Evolutionary conservation across 1,284 basidiomycete species (phyloP), one percentile per base, ranked within the genome.

Genomic region (Leccinum fuscescens): DNA sequence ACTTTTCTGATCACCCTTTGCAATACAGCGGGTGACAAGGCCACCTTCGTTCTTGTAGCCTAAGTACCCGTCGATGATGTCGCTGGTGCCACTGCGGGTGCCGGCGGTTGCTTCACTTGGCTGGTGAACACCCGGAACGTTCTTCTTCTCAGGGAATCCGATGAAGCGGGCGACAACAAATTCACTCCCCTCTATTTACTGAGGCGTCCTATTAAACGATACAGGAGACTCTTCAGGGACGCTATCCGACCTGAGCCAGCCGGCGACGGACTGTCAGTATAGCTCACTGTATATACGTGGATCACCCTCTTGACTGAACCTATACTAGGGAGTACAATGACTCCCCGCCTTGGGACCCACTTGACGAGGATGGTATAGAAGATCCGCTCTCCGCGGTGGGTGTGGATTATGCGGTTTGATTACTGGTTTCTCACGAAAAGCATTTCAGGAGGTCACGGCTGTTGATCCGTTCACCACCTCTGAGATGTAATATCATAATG

Each of bases 161-260:
- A 63, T 11, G 24, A 62, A n/a, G 52, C 29, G 1, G 63, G 65
- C 15, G 54, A 54, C 0, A 60, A 58, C 14, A 11, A 29, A 2
- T 71, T 64, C 51, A 74, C 64, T 0, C 71, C 71, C 0, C 65
- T 74, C 6, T 69, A 49, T 33, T n/a, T 58, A 8, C 22, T 72
- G 55, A 69, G 35, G 20, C 70, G 62, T 12, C 67, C 59, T 14
- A 63, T 68, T 6, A 62, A 54, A n/a, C 64, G 61, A 20, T 22
- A 37, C n/a, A 54, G 58, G 55, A 63, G 70, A 29, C 55, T 60
- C 15, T 67, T 71, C 55, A 55, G 67, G 3, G 69, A 68, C 17
- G 52, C 27, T 6, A 59, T 59, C 4, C 37, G 8, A n/a, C 63
- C 62, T 1, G 58, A 61, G 2, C 67, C 67, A 14, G 2, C 37